These are phyloP conservation scores for Halophytophthora polymorphica DNA, from an alignment of 352 stramenopile genomes.

Conservation along the genomic window DNA sequence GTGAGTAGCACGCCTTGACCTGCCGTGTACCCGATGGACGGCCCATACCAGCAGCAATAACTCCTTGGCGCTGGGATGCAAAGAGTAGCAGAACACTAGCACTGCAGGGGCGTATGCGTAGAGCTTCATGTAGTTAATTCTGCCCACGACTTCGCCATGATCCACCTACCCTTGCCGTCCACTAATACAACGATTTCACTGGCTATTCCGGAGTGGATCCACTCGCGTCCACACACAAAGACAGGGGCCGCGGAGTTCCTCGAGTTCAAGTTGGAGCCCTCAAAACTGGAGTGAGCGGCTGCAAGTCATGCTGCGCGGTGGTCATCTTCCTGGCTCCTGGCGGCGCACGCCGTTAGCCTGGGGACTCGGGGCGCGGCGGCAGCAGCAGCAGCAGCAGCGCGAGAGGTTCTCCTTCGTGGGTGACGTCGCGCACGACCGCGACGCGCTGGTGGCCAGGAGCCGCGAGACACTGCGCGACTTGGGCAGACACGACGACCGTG, in stretches of 20 bases:
- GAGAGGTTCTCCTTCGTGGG: conserved; percentile 45
- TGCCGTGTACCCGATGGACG: too few relatives aligned
- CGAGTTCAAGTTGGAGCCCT: not conserved
- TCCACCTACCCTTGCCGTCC: too few relatives aligned
- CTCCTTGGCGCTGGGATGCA: too few relatives aligned
- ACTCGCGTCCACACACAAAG: not conserved
- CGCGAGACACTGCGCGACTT: conserved; percentile 37
- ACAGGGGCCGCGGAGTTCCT: not conserved
- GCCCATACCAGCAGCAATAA: too few relatives aligned
- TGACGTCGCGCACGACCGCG: conserved; percentile 22
- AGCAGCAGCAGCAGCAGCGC: conserved; percentile 3
- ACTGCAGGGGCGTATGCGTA: too few relatives aligned
- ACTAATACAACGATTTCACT: not conserved
- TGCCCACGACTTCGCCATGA: too few relatives aligned
- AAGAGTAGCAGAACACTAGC: too few relatives aligned
- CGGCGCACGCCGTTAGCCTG: not conserved
- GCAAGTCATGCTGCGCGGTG: not conserved
- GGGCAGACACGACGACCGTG: conserved; percentile 23
- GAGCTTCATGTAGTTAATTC: too few relatives aligned
- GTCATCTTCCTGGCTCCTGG: not conserved
- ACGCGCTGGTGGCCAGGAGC: conserved; percentile 23
- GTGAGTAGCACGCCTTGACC: too few relatives aligned
- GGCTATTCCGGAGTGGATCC: not conserved
- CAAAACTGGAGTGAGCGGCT: not conserved
- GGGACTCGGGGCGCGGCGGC: not conserved